Conservation (phyloP, 2,329 filamentous ascomycete species). For the Fusarium continuum region DNA sequence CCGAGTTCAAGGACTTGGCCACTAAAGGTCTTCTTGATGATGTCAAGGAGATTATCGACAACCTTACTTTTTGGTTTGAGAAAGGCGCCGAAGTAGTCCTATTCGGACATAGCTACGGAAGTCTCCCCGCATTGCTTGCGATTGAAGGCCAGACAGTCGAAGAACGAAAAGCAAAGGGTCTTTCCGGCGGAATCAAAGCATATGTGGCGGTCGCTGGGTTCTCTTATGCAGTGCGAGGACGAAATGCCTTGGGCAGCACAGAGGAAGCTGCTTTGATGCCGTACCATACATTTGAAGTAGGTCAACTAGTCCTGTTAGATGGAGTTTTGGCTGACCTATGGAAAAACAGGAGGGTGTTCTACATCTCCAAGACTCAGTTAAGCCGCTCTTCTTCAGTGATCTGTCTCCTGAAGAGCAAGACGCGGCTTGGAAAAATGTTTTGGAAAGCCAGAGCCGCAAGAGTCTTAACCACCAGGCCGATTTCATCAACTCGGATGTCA, state of each 20-base stretch:
- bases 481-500: background rate
- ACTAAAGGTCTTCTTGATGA: background rate
- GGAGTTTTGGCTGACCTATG: fast-evolving
- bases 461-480: background rate
- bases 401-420: fast-evolving
- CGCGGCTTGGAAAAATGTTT: background rate
- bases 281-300: background rate
- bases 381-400: background rate
- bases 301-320: fast-evolving
- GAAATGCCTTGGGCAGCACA: background rate
- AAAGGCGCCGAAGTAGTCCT: background rate
- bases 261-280: background rate
- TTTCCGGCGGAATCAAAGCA: background rate
- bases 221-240: background rate
- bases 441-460: background rate
- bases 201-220: background rate
- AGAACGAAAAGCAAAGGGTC: background rate
- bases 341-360: background rate
- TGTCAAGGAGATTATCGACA: background rate
- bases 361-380: background rate
- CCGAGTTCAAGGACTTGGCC: background rate
- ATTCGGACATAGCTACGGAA: constrained; percentile 5
- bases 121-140: background rate
- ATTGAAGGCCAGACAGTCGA: fast-evolving
- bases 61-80: fast-evolving